Evolutionary conservation across 371 early-diverging fungal genomes (phyloP).

Genomic region (Syncephalastrum monosporum): DNA sequence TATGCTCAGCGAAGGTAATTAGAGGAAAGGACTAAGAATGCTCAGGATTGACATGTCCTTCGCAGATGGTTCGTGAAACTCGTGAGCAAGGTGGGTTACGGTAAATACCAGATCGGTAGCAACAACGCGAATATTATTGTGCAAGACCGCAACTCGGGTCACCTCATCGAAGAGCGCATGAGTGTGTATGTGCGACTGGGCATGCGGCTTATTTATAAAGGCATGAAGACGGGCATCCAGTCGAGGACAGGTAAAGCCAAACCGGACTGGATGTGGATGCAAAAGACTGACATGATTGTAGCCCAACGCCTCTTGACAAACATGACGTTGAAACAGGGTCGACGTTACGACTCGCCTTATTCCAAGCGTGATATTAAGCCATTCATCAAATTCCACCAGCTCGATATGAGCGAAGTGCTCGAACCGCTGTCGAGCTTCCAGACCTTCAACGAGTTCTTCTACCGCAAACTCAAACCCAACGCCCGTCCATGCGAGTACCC

Average conservation of each 20-base stretch:
- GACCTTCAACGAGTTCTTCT: slow-evolving; percentile 89
- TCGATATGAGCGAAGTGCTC: slow-evolving; percentile 59
- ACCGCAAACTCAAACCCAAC: slow-evolving; percentile 76
- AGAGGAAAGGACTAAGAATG: not conserved
- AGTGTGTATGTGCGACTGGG: slow-evolving; percentile 83
- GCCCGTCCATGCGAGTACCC: slow-evolving; percentile 65
- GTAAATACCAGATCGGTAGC: slow-evolving; percentile 68
- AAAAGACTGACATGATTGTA: slow-evolving; percentile 1
- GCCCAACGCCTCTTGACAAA: slow-evolving; percentile 59
- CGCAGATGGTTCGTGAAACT: slow-evolving; percentile 79
- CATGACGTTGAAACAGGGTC: slow-evolving; percentile 75
- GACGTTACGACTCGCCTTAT: slow-evolving; percentile 70
- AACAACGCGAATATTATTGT: slow-evolving; percentile 80
- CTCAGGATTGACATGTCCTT: not conserved
- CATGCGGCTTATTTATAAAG: slow-evolving; percentile 77
- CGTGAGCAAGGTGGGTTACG: slow-evolving; percentile 73
- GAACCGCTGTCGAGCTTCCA: slow-evolving; percentile 70
- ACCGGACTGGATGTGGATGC: not conserved
- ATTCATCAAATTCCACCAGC: slow-evolving; percentile 79
- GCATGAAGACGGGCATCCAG: slow-evolving; percentile 49
- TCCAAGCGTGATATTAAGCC: slow-evolving; percentile 69
- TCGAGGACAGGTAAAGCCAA: slow-evolving; percentile 30
- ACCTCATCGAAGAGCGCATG: slow-evolving; percentile 81
- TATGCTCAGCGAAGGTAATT: slow-evolving; percentile 64
- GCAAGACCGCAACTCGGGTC: slow-evolving; percentile 72